Base-by-base conservation (phyloP, 2,329 filamentous ascomycete genomes). In the Nigrospora oryzae region DNA sequence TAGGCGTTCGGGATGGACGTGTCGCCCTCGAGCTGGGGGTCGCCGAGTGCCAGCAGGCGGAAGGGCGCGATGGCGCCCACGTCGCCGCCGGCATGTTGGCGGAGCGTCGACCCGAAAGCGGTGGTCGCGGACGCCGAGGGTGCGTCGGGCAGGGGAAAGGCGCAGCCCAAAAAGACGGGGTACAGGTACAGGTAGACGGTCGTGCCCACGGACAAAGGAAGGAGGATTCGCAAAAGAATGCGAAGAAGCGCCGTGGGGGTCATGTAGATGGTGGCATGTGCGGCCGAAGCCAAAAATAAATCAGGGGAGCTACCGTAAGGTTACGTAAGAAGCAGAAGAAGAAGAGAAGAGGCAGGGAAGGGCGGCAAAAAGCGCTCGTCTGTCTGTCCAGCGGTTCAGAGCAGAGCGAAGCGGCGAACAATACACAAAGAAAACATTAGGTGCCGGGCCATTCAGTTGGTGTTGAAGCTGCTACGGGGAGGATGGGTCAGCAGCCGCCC, bases 11-110 rank as follows among this genome's bases (percentile, higher is more conserved):
- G 85, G 23, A 96, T 83, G 7, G 87, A 89, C 2, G 85, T 89
- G 60, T 95, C 88, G 55, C 91, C 91, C 67, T 97, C 91, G 44
- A 97, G 78, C 63, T 97, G 91, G 5, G 91, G 91, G 63, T 97
- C 91, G 49, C 86, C 91, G 17, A 97, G 78, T 1, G 89, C 82
- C 13, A 97, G 82, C 3, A 97, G 79, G 46, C 91, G 79, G 58
- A 97, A 95, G 0, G 89, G 88, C 4, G 89, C 87, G 31, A 61
- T 52, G 44, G 51, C 57, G 38, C 47, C 55, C 54, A 52, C 46
- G 41, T 45, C 56, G 47, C 46, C 51, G 38, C 50, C 53, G 48
- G 57, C 37, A 49, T 63, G 63, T 33, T 62, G 61, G 39, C 49
- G 57, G 13, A 63, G 44, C 1, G 70, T 68, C 50, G 70, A 63